A percentile compares a stretch with the other conserved stretches of the same genome.
Evolutionary conservation across 306 rosid species (phyloP).

Genomic region (Prunus mume): DNA sequence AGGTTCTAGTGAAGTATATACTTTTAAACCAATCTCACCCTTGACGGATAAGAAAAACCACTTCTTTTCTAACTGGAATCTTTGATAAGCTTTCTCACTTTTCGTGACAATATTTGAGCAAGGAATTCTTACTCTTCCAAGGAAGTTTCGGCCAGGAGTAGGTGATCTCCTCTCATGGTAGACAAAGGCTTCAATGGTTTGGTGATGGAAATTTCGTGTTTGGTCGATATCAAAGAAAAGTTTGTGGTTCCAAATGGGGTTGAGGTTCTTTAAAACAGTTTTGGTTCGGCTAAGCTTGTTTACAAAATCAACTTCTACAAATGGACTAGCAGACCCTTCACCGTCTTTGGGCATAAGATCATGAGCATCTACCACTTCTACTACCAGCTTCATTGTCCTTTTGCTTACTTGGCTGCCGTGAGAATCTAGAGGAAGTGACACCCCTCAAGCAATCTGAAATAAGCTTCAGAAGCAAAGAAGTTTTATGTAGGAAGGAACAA

Average conservation of each 20-base stretch:
- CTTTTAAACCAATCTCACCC: constrained; percentile 77
- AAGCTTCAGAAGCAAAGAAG: constrained; percentile 64
- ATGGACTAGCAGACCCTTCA: constrained; percentile 61
- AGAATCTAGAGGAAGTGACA: constrained; percentile 40
- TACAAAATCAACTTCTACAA: constrained; percentile 61
- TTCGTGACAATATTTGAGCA: constrained; percentile 56
- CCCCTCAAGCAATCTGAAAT: constrained; percentile 54
- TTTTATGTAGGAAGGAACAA: constrained; percentile 39
- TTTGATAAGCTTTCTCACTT: constrained; percentile 67
- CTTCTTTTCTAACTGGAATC: constrained; percentile 52
- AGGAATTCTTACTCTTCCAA: constrained; percentile 64
- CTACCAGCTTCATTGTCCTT: constrained; percentile 60
- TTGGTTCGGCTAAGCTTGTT: constrained; percentile 54
- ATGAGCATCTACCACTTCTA: constrained; percentile 61
- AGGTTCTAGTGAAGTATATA: constrained; percentile 44
- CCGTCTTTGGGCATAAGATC: constrained; percentile 71
- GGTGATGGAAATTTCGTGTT: constrained; percentile 41
- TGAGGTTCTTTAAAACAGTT: constrained; percentile 61
- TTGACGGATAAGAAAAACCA: constrained; percentile 59
- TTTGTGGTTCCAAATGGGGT: constrained; percentile 59
- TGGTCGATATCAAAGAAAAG: constrained; percentile 41
- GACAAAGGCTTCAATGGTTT: constrained; percentile 44
- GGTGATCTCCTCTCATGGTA: constrained; percentile 47
- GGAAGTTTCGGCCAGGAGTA: constrained; percentile 40
- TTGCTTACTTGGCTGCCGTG: constrained; percentile 22